Evolutionary conservation across 306 rosid genomes (phyloP), one percentile per base, ranked within the genome.

Genomic region (Leucaena leucocephala): DNA sequence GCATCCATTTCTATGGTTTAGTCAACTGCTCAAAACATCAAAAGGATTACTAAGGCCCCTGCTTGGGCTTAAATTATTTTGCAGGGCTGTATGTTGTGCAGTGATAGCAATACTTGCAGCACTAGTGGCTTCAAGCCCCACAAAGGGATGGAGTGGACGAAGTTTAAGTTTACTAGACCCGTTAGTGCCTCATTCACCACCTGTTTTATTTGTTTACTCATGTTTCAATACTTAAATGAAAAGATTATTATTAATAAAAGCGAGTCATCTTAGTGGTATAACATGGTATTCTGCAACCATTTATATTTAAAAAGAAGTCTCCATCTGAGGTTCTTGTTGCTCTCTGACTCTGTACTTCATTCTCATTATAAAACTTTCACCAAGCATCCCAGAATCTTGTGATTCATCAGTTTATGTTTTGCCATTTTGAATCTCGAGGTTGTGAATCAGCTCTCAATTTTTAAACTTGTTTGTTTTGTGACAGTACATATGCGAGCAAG

Each of bases 401-500:
- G 43, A 17, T 58, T 71, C 61, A 67, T 11, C 68, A 35, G 49
- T 72, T 35, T 71, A 38, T 74, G 34, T 71, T 82, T 59, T 42
- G 55, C 74, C 52, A 68, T 70, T 77, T 61, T 79, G 64, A 19
- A 7, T 63, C n/a, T 10, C 0, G 52, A 10, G 11, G 39, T 46
- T 58, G 49, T 67, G 52, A 52, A 49, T 80, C 58, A 58, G 70
- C 52, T 76, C 40, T 43, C 36, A 40, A 64, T 36, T 80, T 64
- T 54, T 84, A 52, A 61, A 58, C 8, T 72, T 70, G 48, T 44
- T 69, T 77, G 81, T 70, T 52, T 81, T 85, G 44, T 76, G 66
- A 59, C 98, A 95, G 98, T 79, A 95, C 98, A 55, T 95, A 95
- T 86, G 98, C 98, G 65, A 95, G 98, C 98, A 95, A 95, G 91